Evolutionary conservation across 2,329 filamentous ascomycete genomes (phyloP).

Genomic region (Chlorencoelia australis): DNA sequence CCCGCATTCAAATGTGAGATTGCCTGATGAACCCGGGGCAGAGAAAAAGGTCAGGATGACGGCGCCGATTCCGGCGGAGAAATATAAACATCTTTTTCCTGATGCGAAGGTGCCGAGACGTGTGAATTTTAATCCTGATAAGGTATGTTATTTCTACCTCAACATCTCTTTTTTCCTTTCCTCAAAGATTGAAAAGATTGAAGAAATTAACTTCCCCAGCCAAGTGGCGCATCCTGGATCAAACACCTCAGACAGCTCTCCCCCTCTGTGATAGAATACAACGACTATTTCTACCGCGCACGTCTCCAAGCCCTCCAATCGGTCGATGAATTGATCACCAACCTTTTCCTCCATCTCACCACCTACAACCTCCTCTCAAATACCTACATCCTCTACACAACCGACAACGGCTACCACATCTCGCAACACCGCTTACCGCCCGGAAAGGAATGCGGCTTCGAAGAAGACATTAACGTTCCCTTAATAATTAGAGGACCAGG

Average conservation of each 20-base stretch:
- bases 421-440: constrained; percentile 40
- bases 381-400: constrained; percentile 50
- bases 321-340: constrained; percentile 45
- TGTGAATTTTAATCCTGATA: constrained; percentile 55
- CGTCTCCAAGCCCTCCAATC: constrained; percentile 42
- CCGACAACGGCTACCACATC: constrained; percentile 44
- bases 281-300: constrained; percentile 41
- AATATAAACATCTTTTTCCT: constrained; percentile 53
- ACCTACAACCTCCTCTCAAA: constrained; percentile 31
- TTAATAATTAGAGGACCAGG: constrained; percentile 50
- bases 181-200: no score
- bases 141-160: constrained; percentile 30
- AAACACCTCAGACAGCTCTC: constrained; percentile 32
- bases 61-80: constrained; percentile 45
- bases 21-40: constrained; percentile 3
- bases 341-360: constrained; percentile 34
- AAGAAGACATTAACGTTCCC: constrained; percentile 41
- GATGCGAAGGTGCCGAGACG: constrained; percentile 50
- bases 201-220: constrained; percentile 14
- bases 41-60: constrained; percentile 27
- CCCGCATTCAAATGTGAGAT: constrained; percentile 51
- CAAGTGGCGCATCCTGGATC: constrained; percentile 40
- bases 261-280: constrained; percentile 33
- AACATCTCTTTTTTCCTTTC: no score
- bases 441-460: constrained; percentile 40